Evolutionary conservation across 257 asterid species (phyloP), one percentile per base, ranked within the genome.

Genomic region (Jasminum sambac): DNA sequence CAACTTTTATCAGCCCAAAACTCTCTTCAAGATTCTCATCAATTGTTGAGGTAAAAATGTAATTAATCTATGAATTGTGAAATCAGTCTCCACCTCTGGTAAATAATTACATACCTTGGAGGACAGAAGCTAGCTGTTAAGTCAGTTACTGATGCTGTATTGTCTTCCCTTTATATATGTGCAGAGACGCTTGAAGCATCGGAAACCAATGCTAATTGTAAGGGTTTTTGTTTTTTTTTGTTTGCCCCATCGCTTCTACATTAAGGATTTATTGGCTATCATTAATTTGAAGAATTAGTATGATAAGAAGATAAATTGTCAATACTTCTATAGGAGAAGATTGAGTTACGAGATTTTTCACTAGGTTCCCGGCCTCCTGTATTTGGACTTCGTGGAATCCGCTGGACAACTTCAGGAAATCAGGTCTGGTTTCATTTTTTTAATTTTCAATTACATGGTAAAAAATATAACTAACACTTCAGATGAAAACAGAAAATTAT

Each of bases 111-210:
- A 52, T 21, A 10, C 38, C 17, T 26, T 1, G 43, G 10, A 17
- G 10, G 7, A 11, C 42, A 42, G 63, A 74, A 34, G 44, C 62
- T 30, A 23, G 21, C 26, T 42, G n/a, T 60, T 50, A 36, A 44
- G 66, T 46, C 2, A 21, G 36, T 37, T 57, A 30, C 23, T 72
- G 24, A 36, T 72, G 30, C 73, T 71, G 57, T 11, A 63, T 71
- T 69, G 0, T 65, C 34, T 73, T 73, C 72, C 24, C 72, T 74
- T 69, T 65, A 52, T 75, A 41, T 42, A 64, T 71, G 16, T 81
- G 87, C 92, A 95, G 99, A 87, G 95, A 72, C 96, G 98, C 77
- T 64, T 95, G 80, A 95, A 83, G 92, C 96, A 91, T 81, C 90
- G 81, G 55, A 90, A 81, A 70, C 83, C 98, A 70, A 90, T 72